Base-by-base conservation (phyloP, 495 filamentous ascomycete genomes). In the Durotheca rogersii region DNA sequence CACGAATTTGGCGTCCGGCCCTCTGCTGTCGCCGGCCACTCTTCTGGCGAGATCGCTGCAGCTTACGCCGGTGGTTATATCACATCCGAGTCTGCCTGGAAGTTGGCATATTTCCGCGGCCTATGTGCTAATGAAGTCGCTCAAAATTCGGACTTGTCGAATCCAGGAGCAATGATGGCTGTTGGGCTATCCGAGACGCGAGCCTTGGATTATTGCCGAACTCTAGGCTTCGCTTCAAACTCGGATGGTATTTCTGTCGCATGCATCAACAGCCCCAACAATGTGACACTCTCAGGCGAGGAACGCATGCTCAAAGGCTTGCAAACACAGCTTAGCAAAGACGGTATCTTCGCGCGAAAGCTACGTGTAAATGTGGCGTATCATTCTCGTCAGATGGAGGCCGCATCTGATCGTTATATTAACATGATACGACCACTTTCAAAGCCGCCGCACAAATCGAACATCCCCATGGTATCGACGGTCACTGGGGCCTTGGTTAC, bases 41-140 rank as follows among this genome's bases (percentile, higher is more conserved):
- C 82, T 0, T 81, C 75, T 48, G 83, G 83, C 3, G 83, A 86
- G 50, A 85, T 85, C 45, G 74, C 67, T 15, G 78, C 78, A 4
- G 76, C 77, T 0, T 79, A 77, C 44, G 65, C 70, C 3, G 63
- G 67, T 1, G 75, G 75, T 2, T 57, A 67, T 7, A 30, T 81
- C 7, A 65, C 53, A 0, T 72, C 73, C 6, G 56, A 33, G 11
- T 70, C 72, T 1, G 73, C 72, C 17, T 82, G 83, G 69, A 48
- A 74, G 5, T 58, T 77, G 0, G 75, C 81, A 0, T 69, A 71
- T 68, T 56, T 76, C 55, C 66, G 69, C 12, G 62, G 74, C 17
- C n/a, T 33, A 68, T 53, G 36, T 69, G 59, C 44, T 78, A 63
- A 41, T 58, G 23, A 38, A 58, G 31, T 43, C n/a, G n/a, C n/a